These are phyloP conservation scores for Capronia epimyces DNA, from an alignment of 2,329 filamentous ascomycete species.

Conservation along the genomic window DNA sequence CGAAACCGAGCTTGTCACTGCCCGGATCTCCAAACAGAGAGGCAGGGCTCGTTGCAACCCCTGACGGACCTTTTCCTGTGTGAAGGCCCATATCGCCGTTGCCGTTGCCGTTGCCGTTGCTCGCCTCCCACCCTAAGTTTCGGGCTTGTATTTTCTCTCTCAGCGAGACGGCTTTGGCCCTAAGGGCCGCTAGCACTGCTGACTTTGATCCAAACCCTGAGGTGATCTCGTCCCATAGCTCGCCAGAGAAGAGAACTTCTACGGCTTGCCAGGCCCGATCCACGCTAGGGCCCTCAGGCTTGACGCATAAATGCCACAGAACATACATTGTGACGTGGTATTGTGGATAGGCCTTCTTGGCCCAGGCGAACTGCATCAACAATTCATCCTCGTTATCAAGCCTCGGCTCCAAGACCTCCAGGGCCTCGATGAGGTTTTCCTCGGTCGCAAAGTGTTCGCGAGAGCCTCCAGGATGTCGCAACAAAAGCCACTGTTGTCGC, in stretches of 20 bases:
- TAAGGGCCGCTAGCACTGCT: conserved; percentile 5
- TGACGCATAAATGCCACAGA: conserved; percentile 43
- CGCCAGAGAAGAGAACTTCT: conserved; percentile 6
- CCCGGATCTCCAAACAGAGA: background rate
- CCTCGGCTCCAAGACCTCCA: conserved; percentile 34
- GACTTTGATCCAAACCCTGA: conserved; percentile 9
- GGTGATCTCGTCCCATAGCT: conserved; percentile 4
- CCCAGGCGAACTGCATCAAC: conserved; percentile 38
- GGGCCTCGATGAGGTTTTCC: conserved; percentile 35
- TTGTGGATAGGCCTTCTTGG: conserved; percentile 39
- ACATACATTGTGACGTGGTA: conserved; percentile 43
- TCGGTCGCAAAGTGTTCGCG: conserved; percentile 26
- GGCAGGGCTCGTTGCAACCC: background rate
- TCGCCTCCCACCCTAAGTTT: background rate
- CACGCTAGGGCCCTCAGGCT: conserved; percentile 32
- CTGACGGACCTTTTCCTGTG: background rate
- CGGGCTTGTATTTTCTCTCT: conserved; percentile 1
- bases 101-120: background rate
- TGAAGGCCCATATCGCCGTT: no score
- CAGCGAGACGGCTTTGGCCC: conserved; percentile 6
- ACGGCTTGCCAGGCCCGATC: conserved; percentile 36
- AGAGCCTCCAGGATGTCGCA: conserved; percentile 1
- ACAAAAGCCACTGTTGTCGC: conserved; percentile 30
- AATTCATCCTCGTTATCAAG: conserved; percentile 37
- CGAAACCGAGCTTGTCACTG: background rate